Base-by-base conservation (phyloP, 768 basidiomycete genomes). In the Clavaria fumosa region DNA sequence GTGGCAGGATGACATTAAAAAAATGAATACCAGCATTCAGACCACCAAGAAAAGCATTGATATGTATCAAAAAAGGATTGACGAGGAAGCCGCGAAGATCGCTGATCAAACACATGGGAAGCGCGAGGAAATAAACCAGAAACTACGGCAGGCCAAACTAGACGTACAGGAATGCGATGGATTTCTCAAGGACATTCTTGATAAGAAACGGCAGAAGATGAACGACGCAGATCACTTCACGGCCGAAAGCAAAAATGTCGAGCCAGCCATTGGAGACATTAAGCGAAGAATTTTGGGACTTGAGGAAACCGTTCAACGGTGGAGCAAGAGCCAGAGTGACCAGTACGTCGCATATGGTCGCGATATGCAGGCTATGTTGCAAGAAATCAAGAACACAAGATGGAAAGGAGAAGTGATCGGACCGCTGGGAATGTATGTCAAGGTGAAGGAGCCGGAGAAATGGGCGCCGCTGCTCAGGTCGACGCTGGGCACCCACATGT, bases 351-450 rank as follows among this genome's bases (percentile, higher is more conserved):
- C 73, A 2, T 85, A 74, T 45, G 83, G 83, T 2, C 53, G 50
- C 22, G 62, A 74, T 32, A 75, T 84, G 50, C 69, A 72, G 42
- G 47, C 47, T 0, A 64, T 86, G 5, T 47, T 83, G 31, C 62
- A 63, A 7, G 59, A 55, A 27, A 74, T 90, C 38, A 51, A 56
- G 31, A 49, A 47, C 20, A 59, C 56, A 52, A 57, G 39, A 4
- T 88, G 85, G 86, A 43, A 59, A 19, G 84, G 84, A 3, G 65
- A 74, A 32, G 50, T 49, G 14, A 82, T 84, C 23, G 85, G 85
- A 0, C 93, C 93, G 0, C 60, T 96, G 18, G 93, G 93, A 0
- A 43, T 69, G 34, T 67, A 72, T 51, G 78, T 96, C 48, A 79
- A 75, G 47, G 69, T 86, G 24, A 70, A 64, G 47, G 81, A 91